Conservation (phyloP, 495 filamentous ascomycete species). For the Daldinia vernicosa region DNA sequence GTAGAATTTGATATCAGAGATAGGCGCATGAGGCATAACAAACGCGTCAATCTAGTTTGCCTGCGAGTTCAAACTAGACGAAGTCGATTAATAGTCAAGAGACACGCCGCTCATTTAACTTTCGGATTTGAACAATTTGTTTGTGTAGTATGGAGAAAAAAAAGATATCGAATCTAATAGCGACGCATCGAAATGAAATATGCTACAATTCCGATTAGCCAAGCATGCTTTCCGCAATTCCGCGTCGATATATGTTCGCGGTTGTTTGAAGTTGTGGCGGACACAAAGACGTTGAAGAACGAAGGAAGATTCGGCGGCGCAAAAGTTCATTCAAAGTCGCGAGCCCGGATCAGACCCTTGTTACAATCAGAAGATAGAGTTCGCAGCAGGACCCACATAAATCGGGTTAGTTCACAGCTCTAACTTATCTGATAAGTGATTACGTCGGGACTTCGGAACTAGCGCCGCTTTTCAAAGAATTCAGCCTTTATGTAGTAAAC, state of each 20-base stretch:
- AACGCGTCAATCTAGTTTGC: slow-evolving; percentile 5
- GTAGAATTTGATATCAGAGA: slow-evolving; percentile 26
- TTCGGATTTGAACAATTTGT: slow-evolving; percentile 4
- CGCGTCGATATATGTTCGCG: background rate
- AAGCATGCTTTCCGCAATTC: background rate
- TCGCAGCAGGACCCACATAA: slow-evolving; percentile 20
- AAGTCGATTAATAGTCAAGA: slow-evolving; percentile 4
- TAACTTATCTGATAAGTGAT: slow-evolving; percentile 1
- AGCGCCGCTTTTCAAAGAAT: background rate
- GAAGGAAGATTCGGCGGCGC: slow-evolving; percentile 22
- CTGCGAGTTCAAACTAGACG: slow-evolving; percentile 10
- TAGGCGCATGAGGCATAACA: slow-evolving; percentile 14
- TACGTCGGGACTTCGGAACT: background rate
- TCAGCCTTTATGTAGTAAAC: background rate
- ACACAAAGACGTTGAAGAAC: slow-evolving; percentile 11
- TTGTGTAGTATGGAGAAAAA: background rate
- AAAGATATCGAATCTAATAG: background rate
- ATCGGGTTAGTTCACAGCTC: background rate
- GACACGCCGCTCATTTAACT: slow-evolving; percentile 8
- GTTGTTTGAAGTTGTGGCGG: background rate
- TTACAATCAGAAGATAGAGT: slow-evolving; percentile 21
- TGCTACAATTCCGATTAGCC: background rate
- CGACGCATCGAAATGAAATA: background rate
- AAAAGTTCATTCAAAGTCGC: slow-evolving; percentile 33
- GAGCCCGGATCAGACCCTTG: slow-evolving; percentile 32